A percentile compares a stretch with the other conserved stretches of the same genome.
phyloP scores from a whole-genome alignment of 306 rosid species.

The Citrullus amarus region DNA sequence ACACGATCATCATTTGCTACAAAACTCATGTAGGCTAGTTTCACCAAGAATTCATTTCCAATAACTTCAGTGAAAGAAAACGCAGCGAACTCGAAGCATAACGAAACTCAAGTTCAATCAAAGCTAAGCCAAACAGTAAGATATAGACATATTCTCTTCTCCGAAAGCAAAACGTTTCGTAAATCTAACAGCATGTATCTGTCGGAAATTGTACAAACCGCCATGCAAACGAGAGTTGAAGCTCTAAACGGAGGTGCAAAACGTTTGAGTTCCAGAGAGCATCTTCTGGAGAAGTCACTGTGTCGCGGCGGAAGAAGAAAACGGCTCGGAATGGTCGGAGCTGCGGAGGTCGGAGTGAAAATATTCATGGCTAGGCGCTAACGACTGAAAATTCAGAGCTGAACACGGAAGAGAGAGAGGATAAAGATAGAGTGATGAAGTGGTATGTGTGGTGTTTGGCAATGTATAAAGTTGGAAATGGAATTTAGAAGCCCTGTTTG shows the following conservation, averaged over 20 bases:
- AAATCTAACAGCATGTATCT: not conserved
- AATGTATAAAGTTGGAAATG: not conserved
- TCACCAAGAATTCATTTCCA: not conserved
- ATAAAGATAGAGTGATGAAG: not conserved
- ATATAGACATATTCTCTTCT: not conserved
- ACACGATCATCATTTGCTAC: not conserved
- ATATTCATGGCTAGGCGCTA: constrained; percentile 14
- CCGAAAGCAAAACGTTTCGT: not conserved
- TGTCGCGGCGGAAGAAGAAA: constrained; percentile 16
- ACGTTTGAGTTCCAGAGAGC: constrained; percentile 24
- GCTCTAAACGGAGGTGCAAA: constrained; percentile 10
- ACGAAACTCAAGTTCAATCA: not conserved
- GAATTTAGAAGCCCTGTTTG: not conserved
- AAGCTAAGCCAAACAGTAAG: not conserved
- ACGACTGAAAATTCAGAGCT: not conserved
- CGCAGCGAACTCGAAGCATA: not conserved
- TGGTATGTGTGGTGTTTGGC: not conserved
- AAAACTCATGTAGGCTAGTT: not conserved
- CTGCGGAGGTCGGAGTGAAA: constrained; percentile 44
- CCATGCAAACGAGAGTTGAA: constrained; percentile 70
- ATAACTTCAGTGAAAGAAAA: not conserved
- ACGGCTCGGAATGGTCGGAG: constrained; percentile 29
- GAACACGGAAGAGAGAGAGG: not conserved
- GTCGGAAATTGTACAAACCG: constrained; percentile 33
- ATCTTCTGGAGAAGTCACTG: constrained; percentile 23